phyloP scores from a whole-genome alignment of 345 rosid species.

The Limnanthes douglasii region DNA sequence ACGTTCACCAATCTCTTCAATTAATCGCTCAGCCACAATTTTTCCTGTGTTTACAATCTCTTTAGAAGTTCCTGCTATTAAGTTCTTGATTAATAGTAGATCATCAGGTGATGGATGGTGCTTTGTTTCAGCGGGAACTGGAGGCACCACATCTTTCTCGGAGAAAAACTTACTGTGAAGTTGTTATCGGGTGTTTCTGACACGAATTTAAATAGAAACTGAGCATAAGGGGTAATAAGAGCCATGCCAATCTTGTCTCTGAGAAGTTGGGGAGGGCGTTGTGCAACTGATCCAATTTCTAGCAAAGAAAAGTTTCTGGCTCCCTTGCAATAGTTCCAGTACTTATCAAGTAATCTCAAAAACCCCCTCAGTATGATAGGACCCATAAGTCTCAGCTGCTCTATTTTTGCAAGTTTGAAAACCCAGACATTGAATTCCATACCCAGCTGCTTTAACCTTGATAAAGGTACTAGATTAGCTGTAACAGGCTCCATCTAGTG shows the following conservation, averaged over 20 bases:
- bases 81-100: neutral
- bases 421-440: too few species aligned
- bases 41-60: neutral
- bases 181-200: neutral
- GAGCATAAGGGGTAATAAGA: neutral
- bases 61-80: neutral
- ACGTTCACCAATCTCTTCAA: too few species aligned
- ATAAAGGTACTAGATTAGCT: conserved; percentile 33
- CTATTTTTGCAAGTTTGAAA: too few species aligned
- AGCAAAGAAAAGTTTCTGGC: too few species aligned
- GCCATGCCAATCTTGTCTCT: too few species aligned
- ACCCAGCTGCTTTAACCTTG: too few species aligned
- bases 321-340: too few species aligned
- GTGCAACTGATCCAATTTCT: too few species aligned
- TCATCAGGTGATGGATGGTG: neutral
- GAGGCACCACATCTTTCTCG: neutral
- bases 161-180: neutral
- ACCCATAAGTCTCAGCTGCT: too few species aligned
- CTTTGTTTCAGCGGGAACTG: neutral
- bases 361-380: too few species aligned
- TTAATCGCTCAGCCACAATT: neutral
- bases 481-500: conserved; percentile 19
- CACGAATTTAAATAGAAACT: neutral
- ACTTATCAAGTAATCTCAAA: too few species aligned
- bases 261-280: too few species aligned